Evolutionary conservation across 352 stramenopile species (phyloP).

Genomic region (Thalassiosira gravida): DNA sequence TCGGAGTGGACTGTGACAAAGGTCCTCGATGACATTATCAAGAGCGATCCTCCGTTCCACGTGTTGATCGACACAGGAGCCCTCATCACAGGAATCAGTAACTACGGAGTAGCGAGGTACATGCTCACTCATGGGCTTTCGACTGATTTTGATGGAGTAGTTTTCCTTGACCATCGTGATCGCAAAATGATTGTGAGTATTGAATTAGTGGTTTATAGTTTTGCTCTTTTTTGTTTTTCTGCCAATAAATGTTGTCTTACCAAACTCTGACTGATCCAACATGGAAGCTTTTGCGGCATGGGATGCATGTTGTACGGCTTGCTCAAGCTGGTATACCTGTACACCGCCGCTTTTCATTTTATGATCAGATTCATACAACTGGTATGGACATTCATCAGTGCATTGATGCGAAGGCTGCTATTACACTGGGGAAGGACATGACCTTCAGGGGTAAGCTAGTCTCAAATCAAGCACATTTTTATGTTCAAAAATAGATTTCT

Average conservation of each 20-base stretch:
- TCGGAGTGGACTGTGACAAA: slow-evolving; percentile 83
- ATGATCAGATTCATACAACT: slow-evolving; percentile 92
- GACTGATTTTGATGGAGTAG: slow-evolving; percentile 87
- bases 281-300: slow-evolving; percentile 89
- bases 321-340: slow-evolving; percentile 86
- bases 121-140: slow-evolving; percentile 87
- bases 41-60: slow-evolving; percentile 85
- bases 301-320: slow-evolving; percentile 92
- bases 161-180: slow-evolving; percentile 90
- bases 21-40: slow-evolving; percentile 87
- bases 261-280: neutral
- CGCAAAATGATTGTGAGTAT: slow-evolving; percentile 86
- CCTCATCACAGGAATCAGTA: slow-evolving; percentile 90
- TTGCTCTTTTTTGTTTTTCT: neutral
- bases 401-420: slow-evolving; percentile 86
- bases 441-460: slow-evolving; percentile 86
- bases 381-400: slow-evolving; percentile 93
- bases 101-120: slow-evolving; percentile 89
- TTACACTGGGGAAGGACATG: slow-evolving; percentile 94
- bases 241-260: slow-evolving; percentile 26
- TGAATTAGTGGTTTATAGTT: neutral
- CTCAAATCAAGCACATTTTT: neutral
- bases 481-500: neutral
- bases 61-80: slow-evolving; percentile 91
- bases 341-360: slow-evolving; percentile 89